Base-by-base conservation (phyloP, 371 early-diverging fungal species). In the Lichtheimia ramosa region DNA sequence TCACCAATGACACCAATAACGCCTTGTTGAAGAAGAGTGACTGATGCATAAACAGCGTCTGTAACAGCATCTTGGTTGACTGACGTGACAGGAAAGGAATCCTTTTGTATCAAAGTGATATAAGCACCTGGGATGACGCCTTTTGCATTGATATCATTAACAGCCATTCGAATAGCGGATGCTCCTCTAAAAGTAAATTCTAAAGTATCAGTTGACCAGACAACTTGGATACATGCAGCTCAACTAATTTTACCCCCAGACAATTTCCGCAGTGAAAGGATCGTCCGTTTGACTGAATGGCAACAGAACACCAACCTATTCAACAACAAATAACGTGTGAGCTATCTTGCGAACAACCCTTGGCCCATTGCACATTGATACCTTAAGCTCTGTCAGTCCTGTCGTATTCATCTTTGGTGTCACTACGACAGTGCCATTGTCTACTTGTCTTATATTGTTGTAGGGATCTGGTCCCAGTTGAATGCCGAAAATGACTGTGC, bases 141-240 rank as follows among this genome's bases (percentile, higher is more conserved):
- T 48, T 70, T 66, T 18, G 64, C 71, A 64, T 85, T 85, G 58
- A 85, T 85, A 61, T 85, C 81, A 52, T 78, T 75, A 3, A 71
- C 77, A 16, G 85, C 85, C 69, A 85, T 68, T 43, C 85, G 79
- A 34, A 85, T 82, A 2, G 85, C 85, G 3, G 85, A 85, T 12
- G 82, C 73, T n/a, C 85, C 85, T 57, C 85, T 85, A 54, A n/a
- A n/a, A 40, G 42, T 8, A 34, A 34, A 8, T 2, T 34, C 34
- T 8, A 34, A 34, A 8, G 34, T n/a, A 10, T 34, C 34, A 34
- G 34, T 34, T 34, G 34, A 34, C 10, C 10, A 10, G 1, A 7
- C 7, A 28, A 25, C 25, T 5, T 34, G 8, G 8, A 34, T 8
- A 5, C 5, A 34, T 34, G 34, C 34, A n/a, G 34, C 8, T 10